Evolutionary conservation across 192 early-diverging fungal genomes (phyloP).

Genomic region (Coemansia sp.): DNA sequence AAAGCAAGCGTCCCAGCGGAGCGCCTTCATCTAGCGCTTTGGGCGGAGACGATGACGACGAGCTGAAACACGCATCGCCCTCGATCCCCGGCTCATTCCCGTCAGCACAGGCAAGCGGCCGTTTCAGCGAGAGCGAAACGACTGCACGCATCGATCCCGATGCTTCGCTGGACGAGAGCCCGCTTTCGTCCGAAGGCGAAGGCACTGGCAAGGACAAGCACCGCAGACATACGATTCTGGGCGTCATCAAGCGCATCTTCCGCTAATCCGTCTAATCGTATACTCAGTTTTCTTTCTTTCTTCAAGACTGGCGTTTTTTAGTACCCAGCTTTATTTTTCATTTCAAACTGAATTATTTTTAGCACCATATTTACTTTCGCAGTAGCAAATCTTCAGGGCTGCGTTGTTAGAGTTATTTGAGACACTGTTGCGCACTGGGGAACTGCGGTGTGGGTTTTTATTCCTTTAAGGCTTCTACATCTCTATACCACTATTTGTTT

Average conservation of each 20-base stretch:
- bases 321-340: neutral
- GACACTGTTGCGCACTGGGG: neutral
- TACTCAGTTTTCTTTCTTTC: neutral
- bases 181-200: conserved; percentile 27
- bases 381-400: neutral
- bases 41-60: conserved; percentile 17
- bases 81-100: conserved; percentile 49
- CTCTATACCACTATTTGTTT: neutral
- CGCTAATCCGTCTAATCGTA: conserved; percentile 13
- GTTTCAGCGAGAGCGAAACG: conserved; percentile 25
- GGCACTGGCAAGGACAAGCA: conserved; percentile 27
- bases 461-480: too few species aligned
- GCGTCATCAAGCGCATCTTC: conserved; percentile 55
- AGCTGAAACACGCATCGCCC: conserved; percentile 17
- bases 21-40: conserved; percentile 26
- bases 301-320: neutral
- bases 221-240: conserved; percentile 50
- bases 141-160: conserved; percentile 10
- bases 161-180: conserved; percentile 25
- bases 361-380: neutral
- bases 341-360: conserved; percentile 1
- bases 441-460: too few species aligned
- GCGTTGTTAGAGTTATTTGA: neutral
- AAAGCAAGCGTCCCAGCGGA: conserved; percentile 36
- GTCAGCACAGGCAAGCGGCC: conserved; percentile 13